Evolutionary conservation across 768 basidiomycete genomes (phyloP).

Genomic region (Serpula lacrymans): DNA sequence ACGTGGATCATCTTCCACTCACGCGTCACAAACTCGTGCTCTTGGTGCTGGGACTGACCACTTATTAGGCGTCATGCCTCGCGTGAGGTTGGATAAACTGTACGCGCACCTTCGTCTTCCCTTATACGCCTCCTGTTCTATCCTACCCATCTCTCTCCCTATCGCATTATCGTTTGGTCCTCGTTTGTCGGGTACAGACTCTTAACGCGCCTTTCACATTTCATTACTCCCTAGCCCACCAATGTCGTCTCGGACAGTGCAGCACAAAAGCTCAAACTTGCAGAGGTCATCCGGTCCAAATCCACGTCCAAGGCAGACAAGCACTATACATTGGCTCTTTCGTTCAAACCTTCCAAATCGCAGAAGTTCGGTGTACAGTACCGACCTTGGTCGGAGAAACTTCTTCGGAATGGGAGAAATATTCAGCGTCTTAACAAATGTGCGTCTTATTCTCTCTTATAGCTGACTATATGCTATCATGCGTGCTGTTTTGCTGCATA

Average conservation of each 20-base stretch:
- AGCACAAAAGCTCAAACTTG: constrained; percentile 19
- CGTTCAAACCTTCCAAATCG: constrained; percentile 67
- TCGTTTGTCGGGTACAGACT: constrained; percentile 2
- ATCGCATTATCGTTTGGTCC: constrained; percentile 5
- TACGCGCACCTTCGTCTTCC: too few relatives aligned
- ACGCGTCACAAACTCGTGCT: constrained; percentile 30
- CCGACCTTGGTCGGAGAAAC: constrained; percentile 62
- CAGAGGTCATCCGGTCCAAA: constrained; percentile 22
- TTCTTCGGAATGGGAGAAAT: constrained; percentile 83
- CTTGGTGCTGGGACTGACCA: constrained; percentile 15
- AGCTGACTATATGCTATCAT: constrained; percentile 9
- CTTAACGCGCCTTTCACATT: constrained; percentile 9
- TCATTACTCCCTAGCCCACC: neutral
- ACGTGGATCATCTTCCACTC: constrained; percentile 22
- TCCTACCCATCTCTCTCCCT: constrained; percentile 12
- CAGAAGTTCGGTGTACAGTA: constrained; percentile 55
- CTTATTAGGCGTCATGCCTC: constrained; percentile 1
- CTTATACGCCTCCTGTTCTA: constrained; percentile 13
- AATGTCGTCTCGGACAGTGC: constrained; percentile 15
- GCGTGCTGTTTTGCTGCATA: constrained; percentile 2
- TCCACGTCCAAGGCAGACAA: constrained; percentile 28
- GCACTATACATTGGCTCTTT: constrained; percentile 70
- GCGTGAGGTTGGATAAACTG: constrained; percentile 21
- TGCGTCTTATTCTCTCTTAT: constrained; percentile 31
- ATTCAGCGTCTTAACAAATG: constrained; percentile 70